A percentile compares a stretch with the other conserved stretches of the same genome.
Evolutionary conservation across 164 flowering plant species (phyloP).

Genomic region (Paratinospora sagittata): DNA sequence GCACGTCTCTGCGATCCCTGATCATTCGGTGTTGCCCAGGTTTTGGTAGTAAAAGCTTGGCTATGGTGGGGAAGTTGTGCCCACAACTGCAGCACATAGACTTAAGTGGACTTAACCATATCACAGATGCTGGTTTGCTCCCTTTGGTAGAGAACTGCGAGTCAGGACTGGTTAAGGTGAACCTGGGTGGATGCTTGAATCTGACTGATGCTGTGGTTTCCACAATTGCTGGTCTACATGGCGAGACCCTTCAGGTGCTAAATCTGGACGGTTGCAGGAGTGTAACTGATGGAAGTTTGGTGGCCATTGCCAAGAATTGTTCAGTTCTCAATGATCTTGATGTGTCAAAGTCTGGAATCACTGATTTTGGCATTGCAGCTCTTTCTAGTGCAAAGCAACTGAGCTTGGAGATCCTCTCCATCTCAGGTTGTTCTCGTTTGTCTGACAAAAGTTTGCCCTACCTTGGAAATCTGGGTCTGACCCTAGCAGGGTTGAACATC

Average conservation of each 20-base stretch:
- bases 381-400: slow-evolving; percentile 40
- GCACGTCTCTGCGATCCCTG: slow-evolving; percentile 48
- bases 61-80: slow-evolving; percentile 51
- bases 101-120: slow-evolving; percentile 37
- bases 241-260: slow-evolving; percentile 50
- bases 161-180: slow-evolving; percentile 47
- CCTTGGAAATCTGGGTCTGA: slow-evolving; percentile 33
- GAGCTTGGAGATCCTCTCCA: slow-evolving; percentile 50
- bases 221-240: slow-evolving; percentile 37
- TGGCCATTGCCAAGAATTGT: slow-evolving; percentile 53
- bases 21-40: slow-evolving; percentile 59
- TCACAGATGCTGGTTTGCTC: slow-evolving; percentile 56
- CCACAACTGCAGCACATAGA: slow-evolving; percentile 53
- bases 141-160: slow-evolving; percentile 38
- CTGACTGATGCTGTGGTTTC: slow-evolving; percentile 48
- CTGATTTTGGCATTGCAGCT: slow-evolving; percentile 48
- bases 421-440: slow-evolving; percentile 55
- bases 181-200: slow-evolving; percentile 48
- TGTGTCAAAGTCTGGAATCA: slow-evolving; percentile 48
- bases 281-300: slow-evolving; percentile 51
- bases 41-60: slow-evolving; percentile 50
- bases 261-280: slow-evolving; percentile 53
- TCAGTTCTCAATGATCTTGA: slow-evolving; percentile 48
- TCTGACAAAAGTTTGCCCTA: slow-evolving; percentile 43
- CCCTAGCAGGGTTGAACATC: slow-evolving; percentile 47